Conservation (phyloP, 345 rosid genomes). For the Erodium maritimum region DNA sequence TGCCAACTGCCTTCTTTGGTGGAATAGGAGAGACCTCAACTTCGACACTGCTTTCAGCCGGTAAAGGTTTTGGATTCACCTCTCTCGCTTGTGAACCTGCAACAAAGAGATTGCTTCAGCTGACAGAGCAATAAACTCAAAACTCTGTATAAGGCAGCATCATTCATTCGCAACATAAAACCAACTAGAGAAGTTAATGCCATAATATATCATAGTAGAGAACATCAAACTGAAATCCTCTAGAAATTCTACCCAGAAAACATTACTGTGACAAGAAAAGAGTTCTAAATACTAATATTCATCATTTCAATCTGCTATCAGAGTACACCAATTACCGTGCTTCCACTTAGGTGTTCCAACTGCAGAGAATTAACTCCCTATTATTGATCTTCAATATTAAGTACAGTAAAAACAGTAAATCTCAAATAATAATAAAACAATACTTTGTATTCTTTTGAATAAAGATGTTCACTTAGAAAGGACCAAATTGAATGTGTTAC, state of each 20-base stretch:
- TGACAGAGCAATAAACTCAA: neutral
- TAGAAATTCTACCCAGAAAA: neutral
- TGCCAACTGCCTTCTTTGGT: slow-evolving; percentile 40
- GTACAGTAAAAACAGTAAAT: neutral
- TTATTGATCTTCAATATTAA: neutral
- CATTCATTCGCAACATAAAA: neutral
- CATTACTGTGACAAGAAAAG: neutral
- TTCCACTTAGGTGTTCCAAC: neutral
- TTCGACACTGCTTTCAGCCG: slow-evolving; percentile 23
- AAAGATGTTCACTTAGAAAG: neutral
- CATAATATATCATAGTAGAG: neutral
- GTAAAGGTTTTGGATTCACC: slow-evolving; percentile 12
- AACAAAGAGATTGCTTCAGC: slow-evolving; percentile 6
- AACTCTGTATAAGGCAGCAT: neutral
- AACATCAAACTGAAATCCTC: neutral
- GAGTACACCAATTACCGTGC: neutral
- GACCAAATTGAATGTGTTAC: neutral
- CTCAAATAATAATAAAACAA: no score
- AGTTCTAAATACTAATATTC: neutral
- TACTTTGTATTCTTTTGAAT: neutral
- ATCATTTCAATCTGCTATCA: no score
- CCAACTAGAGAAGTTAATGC: neutral
- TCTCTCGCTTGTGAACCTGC: slow-evolving; percentile 56
- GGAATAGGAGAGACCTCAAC: slow-evolving; percentile 20
- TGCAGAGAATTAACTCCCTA: neutral